Conservation (phyloP, 768 basidiomycete species). For the Lentinus brumalis region DNA sequence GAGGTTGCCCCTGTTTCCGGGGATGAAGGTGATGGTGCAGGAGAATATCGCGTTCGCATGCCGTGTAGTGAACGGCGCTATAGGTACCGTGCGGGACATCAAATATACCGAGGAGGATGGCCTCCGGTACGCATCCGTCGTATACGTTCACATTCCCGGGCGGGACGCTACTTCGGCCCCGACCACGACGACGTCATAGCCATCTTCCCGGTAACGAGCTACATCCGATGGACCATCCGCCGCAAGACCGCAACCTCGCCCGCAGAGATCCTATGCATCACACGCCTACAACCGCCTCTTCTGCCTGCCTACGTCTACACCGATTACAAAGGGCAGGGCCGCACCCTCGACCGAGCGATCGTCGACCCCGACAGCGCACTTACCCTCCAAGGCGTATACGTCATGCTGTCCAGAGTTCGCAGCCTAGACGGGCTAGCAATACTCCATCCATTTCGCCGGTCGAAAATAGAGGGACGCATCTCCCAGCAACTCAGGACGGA, state of each 20-base stretch:
- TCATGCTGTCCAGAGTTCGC: conserved; percentile 33
- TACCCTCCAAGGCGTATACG: conserved; percentile 28
- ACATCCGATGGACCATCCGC: not conserved
- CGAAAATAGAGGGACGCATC: not conserved
- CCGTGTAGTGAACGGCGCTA: conserved; percentile 20
- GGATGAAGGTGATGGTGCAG: conserved; percentile 26
- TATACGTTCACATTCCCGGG: not conserved
- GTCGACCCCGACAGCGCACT: conserved; percentile 27
- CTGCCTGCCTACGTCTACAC: conserved; percentile 32
- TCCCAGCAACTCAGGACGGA: not conserved
- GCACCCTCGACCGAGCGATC: conserved; percentile 25
- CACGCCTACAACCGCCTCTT: conserved; percentile 23
- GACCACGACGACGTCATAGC: not conserved
- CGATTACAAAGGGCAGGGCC: conserved; percentile 32
- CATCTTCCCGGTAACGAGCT: not conserved
- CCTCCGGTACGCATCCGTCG: not conserved
- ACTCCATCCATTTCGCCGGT: conserved; percentile 21
- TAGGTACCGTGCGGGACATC: conserved; percentile 15
- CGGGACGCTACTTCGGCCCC: not conserved
- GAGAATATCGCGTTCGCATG: conserved; percentile 18
- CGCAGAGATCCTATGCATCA: not conserved
- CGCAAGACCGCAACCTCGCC: not conserved
- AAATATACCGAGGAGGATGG: not conserved
- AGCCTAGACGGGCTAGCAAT: conserved; percentile 25
- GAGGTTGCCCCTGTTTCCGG: conserved; percentile 16